phyloP scores from a whole-genome alignment of 2,329 filamentous ascomycete species.

The Colletotrichum limetticola region DNA sequence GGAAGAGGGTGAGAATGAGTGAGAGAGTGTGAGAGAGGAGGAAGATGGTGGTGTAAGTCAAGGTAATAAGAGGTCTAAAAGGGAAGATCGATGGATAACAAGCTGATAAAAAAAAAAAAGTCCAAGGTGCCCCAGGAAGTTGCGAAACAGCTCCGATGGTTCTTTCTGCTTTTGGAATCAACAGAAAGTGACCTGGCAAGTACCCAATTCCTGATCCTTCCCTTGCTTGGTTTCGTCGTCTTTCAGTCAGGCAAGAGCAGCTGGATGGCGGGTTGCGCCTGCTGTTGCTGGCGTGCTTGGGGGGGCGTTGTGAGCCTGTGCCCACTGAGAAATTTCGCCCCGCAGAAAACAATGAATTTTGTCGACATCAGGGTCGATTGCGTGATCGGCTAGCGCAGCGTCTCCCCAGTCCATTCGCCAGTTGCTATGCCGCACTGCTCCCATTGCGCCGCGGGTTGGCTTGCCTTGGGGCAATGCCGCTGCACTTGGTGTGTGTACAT shows the following conservation, averaged over 20 bases:
- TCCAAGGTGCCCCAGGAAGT: neutral
- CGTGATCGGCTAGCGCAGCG: conserved; percentile 47
- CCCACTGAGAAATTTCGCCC: conserved; percentile 29
- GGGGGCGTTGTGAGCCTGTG: neutral
- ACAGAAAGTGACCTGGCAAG: neutral
- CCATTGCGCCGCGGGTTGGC: conserved; percentile 17
- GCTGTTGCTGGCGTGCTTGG: neutral
- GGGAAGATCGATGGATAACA: neutral
- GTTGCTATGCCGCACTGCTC: conserved; percentile 26
- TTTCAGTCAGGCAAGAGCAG: conserved; percentile 1
- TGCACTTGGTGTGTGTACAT: neutral
- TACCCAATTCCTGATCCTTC: conserved; percentile 2
- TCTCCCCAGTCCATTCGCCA: conserved; percentile 34
- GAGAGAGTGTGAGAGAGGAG: neutral
- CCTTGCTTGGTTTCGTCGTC: conserved; percentile 16
- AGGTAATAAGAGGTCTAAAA: neutral
- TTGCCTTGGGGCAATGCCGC: neutral
- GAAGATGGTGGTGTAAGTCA: neutral
- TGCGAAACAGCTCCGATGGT: conserved; percentile 23
- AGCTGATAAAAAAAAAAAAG: conserved; percentile 7
- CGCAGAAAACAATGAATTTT: conserved; percentile 36
- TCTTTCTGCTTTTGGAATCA: conserved; percentile 26
- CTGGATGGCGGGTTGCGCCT: conserved; percentile 7
- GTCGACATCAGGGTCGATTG: conserved; percentile 42
- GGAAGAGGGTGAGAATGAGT: neutral